A percentile compares a stretch with the other conserved stretches of the same genome.
These are phyloP conservation scores for Lycium barbarum DNA, from an alignment of 257 asterid species.

Conservation along the genomic window DNA sequence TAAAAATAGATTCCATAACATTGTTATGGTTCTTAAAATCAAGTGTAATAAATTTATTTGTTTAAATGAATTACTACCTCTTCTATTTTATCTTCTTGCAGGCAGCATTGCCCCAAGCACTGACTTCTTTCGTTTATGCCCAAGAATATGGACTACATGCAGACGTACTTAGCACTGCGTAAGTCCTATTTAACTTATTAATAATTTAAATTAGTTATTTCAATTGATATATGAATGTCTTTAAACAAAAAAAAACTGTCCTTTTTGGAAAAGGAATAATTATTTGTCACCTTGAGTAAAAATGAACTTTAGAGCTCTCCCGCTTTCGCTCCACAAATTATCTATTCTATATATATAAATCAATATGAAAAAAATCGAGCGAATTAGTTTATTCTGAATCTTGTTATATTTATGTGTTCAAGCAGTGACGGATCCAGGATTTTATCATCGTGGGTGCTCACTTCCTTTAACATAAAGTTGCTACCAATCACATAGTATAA, in stretches of 20 bases:
- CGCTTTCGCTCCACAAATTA: too few relatives aligned
- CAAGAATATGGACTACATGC: constrained; percentile 45
- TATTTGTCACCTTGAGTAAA: not conserved
- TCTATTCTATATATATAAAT: too few relatives aligned
- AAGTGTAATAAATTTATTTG: not conserved
- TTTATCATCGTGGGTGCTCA: too few relatives aligned
- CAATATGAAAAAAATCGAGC: too few relatives aligned
- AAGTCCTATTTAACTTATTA: constrained; percentile 23
- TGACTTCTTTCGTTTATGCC: constrained; percentile 42
- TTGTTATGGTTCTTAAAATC: not conserved
- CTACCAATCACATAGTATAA: too few relatives aligned
- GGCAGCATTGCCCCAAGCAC: constrained; percentile 46
- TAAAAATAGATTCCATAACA: not conserved
- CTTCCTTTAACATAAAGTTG: too few relatives aligned
- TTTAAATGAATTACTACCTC: not conserved
- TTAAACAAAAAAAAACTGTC: not conserved
- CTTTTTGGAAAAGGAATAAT: too few relatives aligned
- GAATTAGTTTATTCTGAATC: too few relatives aligned
- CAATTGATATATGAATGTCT: not conserved
- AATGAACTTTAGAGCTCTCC: not conserved
- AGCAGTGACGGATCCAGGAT: too few relatives aligned
- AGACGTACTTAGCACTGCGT: constrained; percentile 42
- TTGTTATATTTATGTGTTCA: too few relatives aligned
- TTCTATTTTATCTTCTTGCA: not conserved
- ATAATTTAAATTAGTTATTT: not conserved